Evolutionary conservation across 495 filamentous ascomycete genomes (phyloP), one percentile per base, ranked within the genome.

Genomic region (Aspergillus conjunctus): DNA sequence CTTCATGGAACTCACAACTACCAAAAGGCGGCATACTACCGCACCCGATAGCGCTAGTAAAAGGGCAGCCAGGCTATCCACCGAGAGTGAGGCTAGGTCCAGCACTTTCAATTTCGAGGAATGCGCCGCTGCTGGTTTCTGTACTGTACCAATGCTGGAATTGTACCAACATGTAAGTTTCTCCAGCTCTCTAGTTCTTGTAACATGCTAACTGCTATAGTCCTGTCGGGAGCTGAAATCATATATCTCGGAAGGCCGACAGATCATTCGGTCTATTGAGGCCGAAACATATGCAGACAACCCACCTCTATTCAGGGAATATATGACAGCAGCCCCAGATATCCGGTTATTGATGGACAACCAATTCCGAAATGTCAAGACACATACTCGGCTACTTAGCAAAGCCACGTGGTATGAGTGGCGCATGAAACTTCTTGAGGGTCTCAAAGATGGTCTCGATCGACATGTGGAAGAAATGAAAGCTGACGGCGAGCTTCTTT

Each of bases 341-440:
- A 81, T 96, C 61, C 89, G 88, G 65, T 71, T 84, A 1, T 81
- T 94, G 50, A 93, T 98, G 88, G 93, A 98, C 73, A 93, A 90
- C 60, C 94, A 98, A 70, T 93, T 98, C 75, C 93, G 93, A 71
- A 96, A 96, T 61, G 88, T 95, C 67, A 97, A 97, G 77, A 95
- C 91, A 0, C 87, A 97, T 70, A 90, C 95, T 3, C 79, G 95
- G 43, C 79, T 95, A 6, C 81, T 91, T 12, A 97, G 93, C 76
- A 96, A 96, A 70, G 91, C 86, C 39, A 93, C 91, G 73, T 98
- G 95, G 95, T 98, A 98, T 69, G 88, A 92, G 68, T 98, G 95
- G 95, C 90, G 95, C 33, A 92, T 90, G 85, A 91, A 91, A 65
- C 84, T 97, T 26, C 86, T 97, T 12, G 87, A 90, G 21, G 91